Evolutionary conservation across 2,329 filamentous ascomycete species (phyloP).

Genomic region (Nemania sp.): DNA sequence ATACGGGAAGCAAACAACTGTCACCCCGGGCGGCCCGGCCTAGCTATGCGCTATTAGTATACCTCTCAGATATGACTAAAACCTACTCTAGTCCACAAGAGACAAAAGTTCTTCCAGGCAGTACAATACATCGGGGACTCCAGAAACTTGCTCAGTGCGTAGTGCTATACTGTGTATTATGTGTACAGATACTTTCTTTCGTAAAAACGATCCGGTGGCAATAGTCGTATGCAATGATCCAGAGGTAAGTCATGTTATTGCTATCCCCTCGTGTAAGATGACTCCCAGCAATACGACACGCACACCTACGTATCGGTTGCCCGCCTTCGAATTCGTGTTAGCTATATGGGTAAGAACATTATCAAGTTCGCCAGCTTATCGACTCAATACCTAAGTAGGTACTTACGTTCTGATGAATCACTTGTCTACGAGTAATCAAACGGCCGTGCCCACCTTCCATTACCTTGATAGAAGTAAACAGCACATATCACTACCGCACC

Average conservation of each 20-base stretch:
- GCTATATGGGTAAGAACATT: neutral
- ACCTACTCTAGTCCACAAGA: neutral
- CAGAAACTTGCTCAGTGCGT: neutral
- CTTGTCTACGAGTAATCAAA: neutral
- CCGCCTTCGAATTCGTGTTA: neutral
- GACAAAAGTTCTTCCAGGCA: neutral
- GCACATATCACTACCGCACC: constrained; percentile 15
- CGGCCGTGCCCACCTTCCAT: neutral
- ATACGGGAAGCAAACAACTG: neutral
- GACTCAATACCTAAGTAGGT: no score
- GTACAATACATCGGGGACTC: neutral
- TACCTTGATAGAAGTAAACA: constrained; percentile 7
- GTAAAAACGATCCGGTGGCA: constrained; percentile 4
- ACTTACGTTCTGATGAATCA: no score
- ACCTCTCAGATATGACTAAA: neutral
- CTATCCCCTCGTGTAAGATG: no score
- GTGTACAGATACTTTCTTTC: neutral
- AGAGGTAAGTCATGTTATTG: neutral
- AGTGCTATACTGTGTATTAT: neutral
- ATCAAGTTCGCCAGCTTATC: no score
- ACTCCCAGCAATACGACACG: neutral
- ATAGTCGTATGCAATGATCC: neutral
- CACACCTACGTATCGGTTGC: neutral
- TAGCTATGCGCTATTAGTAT: neutral
- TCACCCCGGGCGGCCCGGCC: neutral